phyloP scores from a whole-genome alignment of 768 basidiomycete species.

The Collybiopsis luxurians region DNA sequence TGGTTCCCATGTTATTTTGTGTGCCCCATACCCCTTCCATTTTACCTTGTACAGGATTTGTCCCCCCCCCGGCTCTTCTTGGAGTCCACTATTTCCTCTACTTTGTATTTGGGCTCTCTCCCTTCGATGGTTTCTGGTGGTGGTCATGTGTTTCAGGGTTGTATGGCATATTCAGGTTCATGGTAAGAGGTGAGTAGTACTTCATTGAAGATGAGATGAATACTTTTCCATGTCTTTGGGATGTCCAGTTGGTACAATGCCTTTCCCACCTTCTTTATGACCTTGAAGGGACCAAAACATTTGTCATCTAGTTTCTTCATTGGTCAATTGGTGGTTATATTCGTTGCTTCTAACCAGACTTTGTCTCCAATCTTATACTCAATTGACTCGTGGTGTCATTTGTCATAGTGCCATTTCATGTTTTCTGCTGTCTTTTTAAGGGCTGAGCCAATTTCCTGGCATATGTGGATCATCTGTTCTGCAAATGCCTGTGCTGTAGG shows the following conservation, averaged over 20 bases:
- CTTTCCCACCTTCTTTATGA: slow-evolving; percentile 18
- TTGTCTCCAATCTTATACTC: slow-evolving; percentile 17
- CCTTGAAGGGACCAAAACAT: slow-evolving; percentile 19
- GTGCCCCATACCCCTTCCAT: slow-evolving; percentile 19
- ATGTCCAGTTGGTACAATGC: slow-evolving; percentile 20
- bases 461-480: slow-evolving; percentile 14
- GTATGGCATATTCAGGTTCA: slow-evolving; percentile 8
- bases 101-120: slow-evolving; percentile 11
- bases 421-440: slow-evolving; percentile 17
- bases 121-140: slow-evolving; percentile 12
- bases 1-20: slow-evolving; percentile 17
- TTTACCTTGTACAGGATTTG: slow-evolving; percentile 21
- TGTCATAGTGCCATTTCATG: slow-evolving; percentile 23
- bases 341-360: slow-evolving; percentile 23
- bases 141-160: slow-evolving; percentile 8
- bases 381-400: background rate
- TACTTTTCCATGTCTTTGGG: slow-evolving; percentile 19
- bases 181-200: slow-evolving; percentile 12
- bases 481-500: slow-evolving; percentile 17
- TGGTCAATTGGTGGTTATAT: slow-evolving; percentile 22
- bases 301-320: slow-evolving; percentile 22
- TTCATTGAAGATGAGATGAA: slow-evolving; percentile 24
- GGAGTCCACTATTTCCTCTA: slow-evolving; percentile 19
- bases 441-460: background rate
- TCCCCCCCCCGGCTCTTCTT: background rate